Conservation (phyloP, 495 filamentous ascomycete species). For the Penicillium nucicola region DNA sequence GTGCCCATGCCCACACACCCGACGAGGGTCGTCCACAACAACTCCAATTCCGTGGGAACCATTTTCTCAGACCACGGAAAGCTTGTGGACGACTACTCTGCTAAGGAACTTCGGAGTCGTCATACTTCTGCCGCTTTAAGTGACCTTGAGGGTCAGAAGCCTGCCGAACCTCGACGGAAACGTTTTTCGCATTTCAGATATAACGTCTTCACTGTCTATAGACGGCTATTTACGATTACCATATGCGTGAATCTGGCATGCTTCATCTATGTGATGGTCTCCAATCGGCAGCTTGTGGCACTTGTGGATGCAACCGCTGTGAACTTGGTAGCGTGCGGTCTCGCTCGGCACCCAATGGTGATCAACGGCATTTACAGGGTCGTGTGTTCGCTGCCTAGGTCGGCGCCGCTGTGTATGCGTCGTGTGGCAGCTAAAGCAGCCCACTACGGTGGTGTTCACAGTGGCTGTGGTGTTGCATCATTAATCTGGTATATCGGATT, state of each 20-base stretch:
- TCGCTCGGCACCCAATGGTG: constrained; percentile 65
- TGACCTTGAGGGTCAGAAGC: constrained; percentile 12
- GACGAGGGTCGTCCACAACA: constrained; percentile 3
- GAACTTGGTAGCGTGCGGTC: constrained; percentile 39
- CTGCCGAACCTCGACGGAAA: constrained; percentile 6
- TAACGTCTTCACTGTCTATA: constrained; percentile 32
- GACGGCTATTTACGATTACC: constrained; percentile 41
- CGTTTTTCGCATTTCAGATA: constrained; percentile 21
- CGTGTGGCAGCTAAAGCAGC: constrained; percentile 63
- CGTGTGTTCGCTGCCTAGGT: constrained; percentile 50
- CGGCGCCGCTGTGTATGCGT: constrained; percentile 55
- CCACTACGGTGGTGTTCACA: constrained; percentile 68
- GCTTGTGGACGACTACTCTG: not conserved
- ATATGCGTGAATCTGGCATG: constrained; percentile 42
- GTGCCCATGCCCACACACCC: constrained; percentile 9
- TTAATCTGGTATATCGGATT: constrained; percentile 62
- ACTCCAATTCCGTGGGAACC: not conserved
- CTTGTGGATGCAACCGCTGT: constrained; percentile 37
- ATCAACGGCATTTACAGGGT: constrained; percentile 63
- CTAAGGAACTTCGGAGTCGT: constrained; percentile 1
- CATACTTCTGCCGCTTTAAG: not conserved
- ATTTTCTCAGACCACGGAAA: constrained; percentile 6
- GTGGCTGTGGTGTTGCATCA: constrained; percentile 58
- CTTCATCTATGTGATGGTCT: constrained; percentile 30
- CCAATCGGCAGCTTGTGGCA: constrained; percentile 13